phyloP scores from a whole-genome alignment of 2,329 filamentous ascomycete species.

The Raffaelea deltoideospora region DNA sequence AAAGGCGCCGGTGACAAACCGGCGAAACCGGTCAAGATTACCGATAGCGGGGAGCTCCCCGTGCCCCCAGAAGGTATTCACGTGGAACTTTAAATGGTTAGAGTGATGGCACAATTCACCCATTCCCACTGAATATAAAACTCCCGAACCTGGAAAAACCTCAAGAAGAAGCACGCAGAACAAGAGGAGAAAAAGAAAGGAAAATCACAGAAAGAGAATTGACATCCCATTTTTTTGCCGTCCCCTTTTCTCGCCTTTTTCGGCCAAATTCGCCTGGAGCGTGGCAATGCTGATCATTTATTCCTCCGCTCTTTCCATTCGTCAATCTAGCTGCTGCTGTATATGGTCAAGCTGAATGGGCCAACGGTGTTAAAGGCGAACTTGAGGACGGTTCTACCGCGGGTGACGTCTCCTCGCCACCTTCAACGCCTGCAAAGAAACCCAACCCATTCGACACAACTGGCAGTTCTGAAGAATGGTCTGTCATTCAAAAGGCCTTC shows the following conservation, averaged over 20 bases:
- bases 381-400: slow-evolving; percentile 9
- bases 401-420: neutral
- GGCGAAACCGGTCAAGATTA: slow-evolving; percentile 54
- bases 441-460: slow-evolving; percentile 1
- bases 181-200: neutral
- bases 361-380: slow-evolving; percentile 19
- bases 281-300: slow-evolving; percentile 3
- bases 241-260: neutral
- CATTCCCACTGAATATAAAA: neutral
- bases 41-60: slow-evolving; percentile 69
- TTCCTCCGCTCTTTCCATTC: slow-evolving; percentile 11
- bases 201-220: neutral
- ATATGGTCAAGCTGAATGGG: slow-evolving; percentile 22
- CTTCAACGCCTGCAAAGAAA: neutral
- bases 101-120: neutral
- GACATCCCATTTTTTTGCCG: neutral
- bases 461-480: slow-evolving; percentile 20
- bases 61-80: slow-evolving; percentile 87
- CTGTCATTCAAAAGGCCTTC: slow-evolving; percentile 32
- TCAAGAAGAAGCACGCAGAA: neutral
- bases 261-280: neutral
- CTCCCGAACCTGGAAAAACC: neutral
- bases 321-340: slow-evolving; percentile 15
- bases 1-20: slow-evolving; percentile 58
- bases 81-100: slow-evolving; percentile 55